Percentiles rank a stretch among this genome's conserved stretches.
These are phyloP conservation scores for Phytophthora crassamura DNA, from an alignment of 352 stramenopile species.

Conservation along the genomic window DNA sequence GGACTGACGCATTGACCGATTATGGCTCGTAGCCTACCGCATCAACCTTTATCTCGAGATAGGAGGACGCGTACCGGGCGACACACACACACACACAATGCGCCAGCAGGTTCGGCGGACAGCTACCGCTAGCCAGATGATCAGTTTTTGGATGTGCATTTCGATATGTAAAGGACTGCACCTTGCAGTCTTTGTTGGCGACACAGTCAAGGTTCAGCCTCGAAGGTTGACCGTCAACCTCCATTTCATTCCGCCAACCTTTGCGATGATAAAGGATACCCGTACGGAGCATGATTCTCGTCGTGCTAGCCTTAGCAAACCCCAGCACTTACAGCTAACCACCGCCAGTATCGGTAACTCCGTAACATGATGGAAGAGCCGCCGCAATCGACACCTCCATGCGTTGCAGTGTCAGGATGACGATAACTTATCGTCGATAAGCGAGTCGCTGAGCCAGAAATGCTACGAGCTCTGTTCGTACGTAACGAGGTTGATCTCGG, in stretches of 20 bases:
- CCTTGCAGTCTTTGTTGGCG: neutral
- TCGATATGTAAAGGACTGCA: conserved; percentile 1
- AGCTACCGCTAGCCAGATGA: conserved; percentile 24
- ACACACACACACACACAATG: no score
- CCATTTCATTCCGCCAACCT: no score
- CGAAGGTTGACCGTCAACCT: neutral
- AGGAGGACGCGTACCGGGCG: no score
- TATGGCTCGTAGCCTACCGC: neutral
- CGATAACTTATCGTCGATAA: no score
- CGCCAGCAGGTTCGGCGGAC: conserved; percentile 3
- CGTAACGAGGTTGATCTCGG: no score
- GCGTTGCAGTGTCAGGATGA: neutral
- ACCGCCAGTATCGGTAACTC: neutral
- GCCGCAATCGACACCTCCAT: neutral
- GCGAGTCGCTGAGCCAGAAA: neutral
- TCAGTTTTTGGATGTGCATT: conserved; percentile 5
- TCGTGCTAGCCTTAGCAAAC: no score
- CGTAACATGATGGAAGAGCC: neutral
- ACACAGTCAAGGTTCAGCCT: no score
- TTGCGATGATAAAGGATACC: no score
- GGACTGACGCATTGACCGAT: conserved; percentile 3
- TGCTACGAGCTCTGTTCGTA: no score
- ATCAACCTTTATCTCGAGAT: conserved; percentile 4
- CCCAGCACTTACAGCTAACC: no score
- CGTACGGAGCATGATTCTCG: no score